These are phyloP conservation scores for Aphanomyces invadans DNA, from an alignment of 352 stramenopile genomes.

Conservation along the genomic window DNA sequence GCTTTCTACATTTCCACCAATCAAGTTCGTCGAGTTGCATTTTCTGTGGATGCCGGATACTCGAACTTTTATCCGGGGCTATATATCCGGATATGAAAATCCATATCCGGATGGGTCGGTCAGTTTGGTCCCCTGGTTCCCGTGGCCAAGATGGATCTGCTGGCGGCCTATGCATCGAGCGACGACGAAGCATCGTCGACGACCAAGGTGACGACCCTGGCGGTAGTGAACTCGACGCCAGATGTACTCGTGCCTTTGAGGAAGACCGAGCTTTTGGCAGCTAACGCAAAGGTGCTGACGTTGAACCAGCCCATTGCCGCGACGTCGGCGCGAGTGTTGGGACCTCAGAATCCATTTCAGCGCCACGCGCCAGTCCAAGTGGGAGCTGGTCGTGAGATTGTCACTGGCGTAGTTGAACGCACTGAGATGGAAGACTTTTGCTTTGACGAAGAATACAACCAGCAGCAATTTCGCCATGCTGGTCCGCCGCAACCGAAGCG, in stretches of 20 bases:
- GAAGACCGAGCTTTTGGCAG: constrained; percentile 1
- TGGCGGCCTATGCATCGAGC: constrained; percentile 22
- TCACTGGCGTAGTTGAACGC: constrained; percentile 69
- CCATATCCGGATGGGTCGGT: not conserved
- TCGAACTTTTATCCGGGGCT: too few relatives aligned
- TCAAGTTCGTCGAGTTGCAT: too few relatives aligned
- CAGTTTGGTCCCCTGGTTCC: not conserved
- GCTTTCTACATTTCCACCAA: too few relatives aligned
- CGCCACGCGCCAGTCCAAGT: constrained; percentile 30
- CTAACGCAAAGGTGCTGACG: constrained; percentile 17
- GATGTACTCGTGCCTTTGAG: constrained; percentile 17
- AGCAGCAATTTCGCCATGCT: constrained; percentile 39
- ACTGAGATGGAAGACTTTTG: constrained; percentile 62
- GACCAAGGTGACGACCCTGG: not conserved
- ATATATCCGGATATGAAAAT: not conserved
- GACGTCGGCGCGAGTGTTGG: constrained; percentile 6
- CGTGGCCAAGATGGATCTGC: constrained; percentile 19
- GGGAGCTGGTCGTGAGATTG: constrained; percentile 58
- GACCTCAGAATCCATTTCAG: constrained; percentile 21
- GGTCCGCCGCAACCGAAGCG: constrained; percentile 42
- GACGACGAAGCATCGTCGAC: constrained; percentile 17
- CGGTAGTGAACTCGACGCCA: constrained; percentile 14
- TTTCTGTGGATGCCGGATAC: too few relatives aligned
- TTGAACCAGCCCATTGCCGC: constrained; percentile 18
- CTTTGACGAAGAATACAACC: constrained; percentile 79